Conservation (phyloP, 2,329 filamentous ascomycete genomes). For the Ceratocystis smalleyi region DNA sequence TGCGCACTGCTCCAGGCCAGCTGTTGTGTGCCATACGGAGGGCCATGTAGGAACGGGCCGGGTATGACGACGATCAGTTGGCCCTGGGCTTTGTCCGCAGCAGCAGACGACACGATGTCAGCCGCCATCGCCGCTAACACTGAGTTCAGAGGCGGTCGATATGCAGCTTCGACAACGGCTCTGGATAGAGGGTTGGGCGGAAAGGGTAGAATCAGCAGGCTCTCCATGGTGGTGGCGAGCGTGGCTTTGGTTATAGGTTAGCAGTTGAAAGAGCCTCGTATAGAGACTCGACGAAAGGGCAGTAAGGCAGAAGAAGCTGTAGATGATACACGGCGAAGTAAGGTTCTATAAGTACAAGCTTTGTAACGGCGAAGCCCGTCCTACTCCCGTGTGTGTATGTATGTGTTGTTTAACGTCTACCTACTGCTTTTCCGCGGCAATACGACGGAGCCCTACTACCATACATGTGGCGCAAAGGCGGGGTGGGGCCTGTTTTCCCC, state of each 20-base stretch:
- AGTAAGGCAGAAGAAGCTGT: background rate
- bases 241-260: background rate
- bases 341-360: too few relatives aligned
- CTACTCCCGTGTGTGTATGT: too few relatives aligned
- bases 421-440: too few relatives aligned
- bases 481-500: background rate
- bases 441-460: background rate
- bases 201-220: conserved; percentile 46
- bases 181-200: conserved; percentile 42
- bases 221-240: background rate
- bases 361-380: background rate
- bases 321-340: too few relatives aligned
- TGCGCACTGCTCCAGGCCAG: conserved; percentile 54
- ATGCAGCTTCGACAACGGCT: conserved; percentile 40
- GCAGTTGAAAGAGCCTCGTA: background rate
- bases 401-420: too few relatives aligned
- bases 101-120: conserved; percentile 18
- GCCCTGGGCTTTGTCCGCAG: conserved; percentile 11
- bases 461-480: background rate
- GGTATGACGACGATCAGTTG: conserved; percentile 42
- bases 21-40: conserved; percentile 32
- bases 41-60: conserved; percentile 42
- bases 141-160: conserved; percentile 41
- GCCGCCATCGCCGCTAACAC: conserved; percentile 30
- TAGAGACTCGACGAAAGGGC: background rate